These are phyloP conservation scores for Mrakia gelida DNA, from an alignment of 768 basidiomycete species.

Conservation along the genomic window DNA sequence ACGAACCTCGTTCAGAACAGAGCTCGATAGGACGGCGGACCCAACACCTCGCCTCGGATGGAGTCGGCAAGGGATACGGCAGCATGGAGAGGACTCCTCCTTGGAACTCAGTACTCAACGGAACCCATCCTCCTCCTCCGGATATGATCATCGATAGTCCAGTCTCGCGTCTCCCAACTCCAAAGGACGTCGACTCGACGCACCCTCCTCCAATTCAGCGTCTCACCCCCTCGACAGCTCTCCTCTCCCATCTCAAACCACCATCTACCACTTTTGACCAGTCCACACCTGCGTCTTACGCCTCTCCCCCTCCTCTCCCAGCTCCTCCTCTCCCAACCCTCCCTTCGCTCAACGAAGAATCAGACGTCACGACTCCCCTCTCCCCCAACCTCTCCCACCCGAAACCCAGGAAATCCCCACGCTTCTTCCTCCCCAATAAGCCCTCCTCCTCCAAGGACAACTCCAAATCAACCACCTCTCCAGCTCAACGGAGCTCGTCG, in stretches of 20 bases:
- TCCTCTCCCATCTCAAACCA: not conserved
- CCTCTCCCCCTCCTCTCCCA: not conserved
- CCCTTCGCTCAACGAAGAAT: not conserved
- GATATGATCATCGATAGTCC: not conserved
- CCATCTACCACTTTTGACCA: not conserved
- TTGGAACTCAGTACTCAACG: not conserved
- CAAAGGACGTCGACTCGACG: not conserved
- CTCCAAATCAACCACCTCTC: not conserved
- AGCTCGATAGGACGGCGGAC: conserved; percentile 11
- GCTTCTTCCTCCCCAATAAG: conserved; percentile 5
- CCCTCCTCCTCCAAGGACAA: not conserved
- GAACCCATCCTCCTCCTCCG: not conserved
- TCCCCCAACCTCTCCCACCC: not conserved
- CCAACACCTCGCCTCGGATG: not conserved
- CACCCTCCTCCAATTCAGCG: conserved; percentile 1
- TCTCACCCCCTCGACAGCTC: conserved; percentile 21
- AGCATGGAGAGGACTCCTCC: conserved; percentile 18
- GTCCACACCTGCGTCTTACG: not conserved
- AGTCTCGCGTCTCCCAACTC: not conserved
- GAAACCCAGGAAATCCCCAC: conserved; percentile 8
- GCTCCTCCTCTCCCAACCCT: not conserved
- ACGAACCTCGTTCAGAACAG: not conserved
- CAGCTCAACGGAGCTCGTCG: not conserved
- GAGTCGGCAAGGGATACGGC: conserved; percentile 15
- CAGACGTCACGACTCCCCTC: not conserved